Evolutionary conservation across 2,329 filamentous ascomycete genomes (phyloP), one percentile per base, ranked within the genome.

Genomic region (Gyromitra esculenta): DNA sequence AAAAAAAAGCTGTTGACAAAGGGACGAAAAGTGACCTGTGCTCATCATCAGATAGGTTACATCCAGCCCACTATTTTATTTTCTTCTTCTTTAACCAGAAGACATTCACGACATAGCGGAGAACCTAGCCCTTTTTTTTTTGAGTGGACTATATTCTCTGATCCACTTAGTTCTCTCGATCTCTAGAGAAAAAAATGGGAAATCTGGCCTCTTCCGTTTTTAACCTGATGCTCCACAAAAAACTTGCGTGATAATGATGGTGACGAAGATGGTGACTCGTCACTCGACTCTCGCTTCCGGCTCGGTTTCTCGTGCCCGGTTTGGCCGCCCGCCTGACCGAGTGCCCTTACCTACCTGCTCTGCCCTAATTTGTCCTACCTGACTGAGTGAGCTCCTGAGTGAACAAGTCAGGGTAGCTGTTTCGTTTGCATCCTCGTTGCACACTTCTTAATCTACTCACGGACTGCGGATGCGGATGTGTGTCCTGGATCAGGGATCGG

Each of bases 21-120:
- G 68, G 50, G 71, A 43, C 57, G 25, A 63, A 59, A 75, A 70
- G 68, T 70, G 72, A 63, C 66, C 57, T 75, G 59, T 71, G 65
- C 72, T 69, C 72, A 64, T 66, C 52, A 68, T 59, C 65, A 50
- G 52, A 59, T 60, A 50, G 65, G 72, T 75, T 75, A 70, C 72
- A 69, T 68, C 39, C 18, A 69, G 37, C 25, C 25, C 25, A 31
- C 39, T 25, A 65, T 59, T 64, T 9, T 48, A 6, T 69, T 35
- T 35, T 60, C 64, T 69, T 69, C 43, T 60, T 54, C 65, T 71
- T 70, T 75, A 65, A 75, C 72, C 72, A 59, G 41, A 65, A 52
- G 41, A 11, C 50, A 65, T 65, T 52, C 72, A 70, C 59, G 59
- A 39, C 65, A 71, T 63, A 31, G 35, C 50, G 65, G 72, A 71